Evolutionary conservation across 371 early-diverging fungal genomes (phyloP), one percentile per base, ranked within the genome.

Genomic region (Mortierella sp.): DNA sequence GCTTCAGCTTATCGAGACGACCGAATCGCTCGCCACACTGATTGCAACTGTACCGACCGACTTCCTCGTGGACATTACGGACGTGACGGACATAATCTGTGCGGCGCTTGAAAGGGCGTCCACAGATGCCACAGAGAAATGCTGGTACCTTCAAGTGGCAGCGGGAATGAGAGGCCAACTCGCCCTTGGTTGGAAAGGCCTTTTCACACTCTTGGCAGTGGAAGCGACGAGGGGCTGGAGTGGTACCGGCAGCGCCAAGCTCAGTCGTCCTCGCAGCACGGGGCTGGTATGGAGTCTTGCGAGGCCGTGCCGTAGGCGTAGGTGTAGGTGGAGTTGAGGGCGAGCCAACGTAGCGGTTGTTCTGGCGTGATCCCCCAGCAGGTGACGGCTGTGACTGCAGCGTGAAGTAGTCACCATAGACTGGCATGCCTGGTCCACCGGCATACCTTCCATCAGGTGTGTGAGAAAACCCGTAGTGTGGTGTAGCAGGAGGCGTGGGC

Each of bases 71-170:
- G 54, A 83, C 83, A 34, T 83, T 83, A 26, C 83, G 83, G 26
- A 83, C 83, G n/a, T 83, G 83, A 26, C 83, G 83, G 28, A 83
- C 83, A 77, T 83, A 83, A 37, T 83, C 83, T 14, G 83, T 83
- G 13, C 83, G 75, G 53, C 83, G 83, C 77, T 83, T 83, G 75
- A 83, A 83, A 11, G 83, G 83, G n/a, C 83, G 79, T 59, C 83
- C 83, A 48, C 83, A 83, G 54, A 83, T 83, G 3, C 83, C 83
- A 50, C 83, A 83, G n/a, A 83, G 73, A 73, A 83, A 83, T 10
- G 83, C 83, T 24, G 83, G 83, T 10, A 83, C 83, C 73, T 83
- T 83, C 67, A 83, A 43, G 51, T 83, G 83, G 72, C 83, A 83
- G 16, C 83, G 61, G 24, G 83, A 79, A 40, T 83, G 83, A 5